Evolutionary conservation across 2,329 filamentous ascomycete species (phyloP), one percentile per base, ranked within the genome.

Genomic region (Cladorrhinum sp.): DNA sequence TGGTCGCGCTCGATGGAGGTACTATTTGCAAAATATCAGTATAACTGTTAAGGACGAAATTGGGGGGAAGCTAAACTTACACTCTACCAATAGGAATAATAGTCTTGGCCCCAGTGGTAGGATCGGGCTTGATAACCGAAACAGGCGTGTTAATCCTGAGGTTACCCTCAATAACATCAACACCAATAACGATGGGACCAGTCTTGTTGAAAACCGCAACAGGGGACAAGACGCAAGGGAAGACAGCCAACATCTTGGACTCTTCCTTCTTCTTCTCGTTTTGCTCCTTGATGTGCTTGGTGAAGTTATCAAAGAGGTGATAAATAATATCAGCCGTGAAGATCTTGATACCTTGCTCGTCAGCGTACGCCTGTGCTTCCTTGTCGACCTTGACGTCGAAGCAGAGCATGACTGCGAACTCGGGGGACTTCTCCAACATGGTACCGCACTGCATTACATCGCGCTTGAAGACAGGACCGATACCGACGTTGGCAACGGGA

Each of bases 351-450:
- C 92, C 92, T 64, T 96, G 87, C 60, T 98, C 92, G 18, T 97
- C 92, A 10, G 95, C 95, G 70, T 98, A 96, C 9, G 85, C 83
- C 67, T 89, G 87, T 0, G 95, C 95, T 73, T 99, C 95, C 76
- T 96, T 98, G 79, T 99, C 95, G 16, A 99, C 91, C 80, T 97
- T 98, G 78, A 99, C 95, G 75, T 99, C 96, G 83, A 99, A 99
- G 76, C 95, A 98, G 55, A 99, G 87, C 95, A 99, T 99, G 73
- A 98, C 91, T n/a, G 95, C 95, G 69, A 88, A 96, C 73, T 99
- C 93, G 67, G 92, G 92, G 16, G 88, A 85, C 80, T 97, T 98
- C 77, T 99, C 95, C 71, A 98, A 76, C 95, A 99, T 99, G 68
- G 91, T 90, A 72, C 92, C 93, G 80, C 91, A 84, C 86, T 88